A percentile compares a stretch with the other conserved stretches of the same genome.
phyloP scores from a whole-genome alignment of 2,329 filamentous ascomycete genomes.

The Colletotrichum sp. region DNA sequence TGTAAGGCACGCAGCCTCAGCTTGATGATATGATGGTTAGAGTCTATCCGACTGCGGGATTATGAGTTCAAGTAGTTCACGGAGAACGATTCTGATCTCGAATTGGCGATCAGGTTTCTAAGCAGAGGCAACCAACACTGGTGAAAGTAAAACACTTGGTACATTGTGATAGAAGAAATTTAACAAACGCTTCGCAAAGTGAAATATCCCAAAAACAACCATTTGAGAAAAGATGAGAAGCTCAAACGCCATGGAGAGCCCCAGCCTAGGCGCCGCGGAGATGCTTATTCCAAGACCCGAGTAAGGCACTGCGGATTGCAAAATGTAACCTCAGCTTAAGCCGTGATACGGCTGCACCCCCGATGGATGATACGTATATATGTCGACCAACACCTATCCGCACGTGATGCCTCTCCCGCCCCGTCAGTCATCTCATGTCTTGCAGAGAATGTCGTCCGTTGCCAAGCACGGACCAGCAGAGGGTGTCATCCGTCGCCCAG shows the following conservation, averaged over 20 bases:
- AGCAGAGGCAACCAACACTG: too few species aligned
- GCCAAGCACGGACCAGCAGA: background rate
- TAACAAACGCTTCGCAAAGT: rapidly evolving
- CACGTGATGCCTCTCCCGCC: rapidly evolving
- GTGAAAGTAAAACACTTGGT: rapidly evolving
- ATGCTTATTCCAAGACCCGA: background rate
- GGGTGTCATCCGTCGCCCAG: background rate
- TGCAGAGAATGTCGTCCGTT: background rate
- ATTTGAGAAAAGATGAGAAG: background rate
- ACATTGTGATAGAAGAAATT: rapidly evolving
- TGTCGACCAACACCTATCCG: background rate
- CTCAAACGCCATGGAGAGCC: background rate
- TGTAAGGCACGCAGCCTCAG: rapidly evolving
- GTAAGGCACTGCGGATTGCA: background rate
- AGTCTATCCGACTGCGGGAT: rapidly evolving
- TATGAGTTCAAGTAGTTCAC: too few species aligned
- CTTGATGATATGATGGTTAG: background rate
- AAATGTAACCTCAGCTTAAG: background rate
- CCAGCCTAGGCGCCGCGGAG: background rate
- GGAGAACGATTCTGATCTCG: too few species aligned
- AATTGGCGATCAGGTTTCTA: too few species aligned
- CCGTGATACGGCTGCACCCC: background rate
- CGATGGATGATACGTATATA: rapidly evolving
- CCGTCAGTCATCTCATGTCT: background rate
- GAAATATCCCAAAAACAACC: background rate